These are phyloP conservation scores for Pseudocercospora fuligena DNA, from an alignment of 2,329 filamentous ascomycete genomes.

Conservation along the genomic window DNA sequence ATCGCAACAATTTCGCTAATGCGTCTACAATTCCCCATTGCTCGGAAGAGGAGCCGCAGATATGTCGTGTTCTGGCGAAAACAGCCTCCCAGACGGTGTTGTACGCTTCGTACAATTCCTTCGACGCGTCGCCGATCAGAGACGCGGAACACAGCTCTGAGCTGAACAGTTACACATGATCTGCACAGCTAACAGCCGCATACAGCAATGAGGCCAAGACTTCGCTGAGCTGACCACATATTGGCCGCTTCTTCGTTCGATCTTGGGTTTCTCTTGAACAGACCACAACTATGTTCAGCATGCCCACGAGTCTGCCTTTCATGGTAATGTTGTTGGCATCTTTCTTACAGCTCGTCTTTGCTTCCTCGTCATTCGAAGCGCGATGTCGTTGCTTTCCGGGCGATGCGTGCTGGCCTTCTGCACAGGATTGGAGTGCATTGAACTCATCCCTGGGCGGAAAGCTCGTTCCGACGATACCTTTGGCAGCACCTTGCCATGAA, in stretches of 20 bases:
- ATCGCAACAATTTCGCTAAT: neutral
- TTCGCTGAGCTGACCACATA: neutral
- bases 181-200: no score
- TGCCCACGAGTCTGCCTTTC: neutral
- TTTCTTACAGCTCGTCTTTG: neutral
- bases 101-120: neutral
- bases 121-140: no score
- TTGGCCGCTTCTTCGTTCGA: neutral
- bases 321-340: neutral
- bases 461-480: constrained; percentile 58
- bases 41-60: neutral
- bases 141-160: neutral
- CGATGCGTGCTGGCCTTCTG: constrained; percentile 59
- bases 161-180: no score
- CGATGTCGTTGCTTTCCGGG: constrained; percentile 58
- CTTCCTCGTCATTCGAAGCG: neutral
- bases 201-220: no score
- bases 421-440: constrained; percentile 54
- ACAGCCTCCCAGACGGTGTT: neutral
- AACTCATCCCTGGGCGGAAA: constrained; percentile 58
- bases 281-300: neutral
- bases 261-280: no score
- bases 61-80: neutral
- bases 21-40: neutral
- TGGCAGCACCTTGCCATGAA: constrained; percentile 60